These are phyloP conservation scores for Syncephalis fuscata DNA, from an alignment of 371 early-diverging fungal species.

Conservation along the genomic window DNA sequence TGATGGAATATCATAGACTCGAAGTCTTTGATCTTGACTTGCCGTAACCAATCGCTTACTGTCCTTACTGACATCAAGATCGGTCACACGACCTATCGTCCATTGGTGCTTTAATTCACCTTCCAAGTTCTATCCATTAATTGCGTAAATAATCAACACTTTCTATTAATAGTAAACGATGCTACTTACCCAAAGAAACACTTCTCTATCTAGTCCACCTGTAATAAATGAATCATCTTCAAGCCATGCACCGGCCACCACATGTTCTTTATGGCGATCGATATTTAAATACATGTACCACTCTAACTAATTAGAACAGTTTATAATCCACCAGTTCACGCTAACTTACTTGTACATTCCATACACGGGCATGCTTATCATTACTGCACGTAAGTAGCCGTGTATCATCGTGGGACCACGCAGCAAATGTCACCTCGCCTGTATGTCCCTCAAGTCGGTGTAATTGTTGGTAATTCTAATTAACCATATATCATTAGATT, in stretches of 20 bases:
- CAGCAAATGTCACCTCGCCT: slow-evolving; percentile 49
- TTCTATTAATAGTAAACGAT: too few species aligned
- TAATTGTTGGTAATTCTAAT: slow-evolving; percentile 22
- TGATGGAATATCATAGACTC: slow-evolving; percentile 45
- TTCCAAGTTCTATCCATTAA: slow-evolving; percentile 28
- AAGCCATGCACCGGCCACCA: slow-evolving; percentile 73
- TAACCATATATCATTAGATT: not conserved
- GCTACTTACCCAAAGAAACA: slow-evolving; percentile 56
- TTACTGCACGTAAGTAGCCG: slow-evolving; percentile 60
- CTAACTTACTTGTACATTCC: slow-evolving; percentile 53
- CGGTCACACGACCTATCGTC: slow-evolving; percentile 57
- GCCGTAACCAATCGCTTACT: slow-evolving; percentile 58
- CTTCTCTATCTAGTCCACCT: slow-evolving; percentile 53
- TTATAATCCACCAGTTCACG: too few species aligned
- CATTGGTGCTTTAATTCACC: slow-evolving; percentile 49
- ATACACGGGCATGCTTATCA: slow-evolving; percentile 59
- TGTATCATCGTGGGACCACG: slow-evolving; percentile 82
- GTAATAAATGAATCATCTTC: slow-evolving; percentile 67
- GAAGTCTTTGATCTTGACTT: slow-evolving; percentile 45
- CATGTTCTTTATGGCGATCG: slow-evolving; percentile 42
- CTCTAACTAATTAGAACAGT: slow-evolving; percentile 7
- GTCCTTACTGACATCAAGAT: slow-evolving; percentile 59
- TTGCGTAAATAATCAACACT: too few species aligned
- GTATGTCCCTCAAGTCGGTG: slow-evolving; percentile 39
- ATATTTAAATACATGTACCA: slow-evolving; percentile 34